phyloP scores from a whole-genome alignment of 352 stramenopile species.

The Thalassiosira ordinaria region DNA sequence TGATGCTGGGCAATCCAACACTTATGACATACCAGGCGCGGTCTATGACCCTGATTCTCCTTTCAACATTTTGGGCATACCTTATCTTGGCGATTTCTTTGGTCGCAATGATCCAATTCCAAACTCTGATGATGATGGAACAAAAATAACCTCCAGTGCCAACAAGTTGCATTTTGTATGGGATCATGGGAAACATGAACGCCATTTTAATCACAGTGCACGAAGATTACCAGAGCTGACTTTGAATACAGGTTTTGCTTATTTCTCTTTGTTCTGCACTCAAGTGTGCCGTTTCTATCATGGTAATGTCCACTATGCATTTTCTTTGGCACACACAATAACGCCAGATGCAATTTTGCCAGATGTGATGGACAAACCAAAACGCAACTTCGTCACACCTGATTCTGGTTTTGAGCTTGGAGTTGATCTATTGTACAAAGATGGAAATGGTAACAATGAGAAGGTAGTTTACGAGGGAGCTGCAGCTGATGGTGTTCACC shows the following conservation, averaged over 20 bases:
- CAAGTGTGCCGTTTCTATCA: conserved; percentile 5
- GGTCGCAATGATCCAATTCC: background rate
- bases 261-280: conserved; percentile 15
- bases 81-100: conserved; percentile 21
- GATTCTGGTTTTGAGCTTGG: conserved; percentile 30
- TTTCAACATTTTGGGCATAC: conserved; percentile 35
- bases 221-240: conserved; percentile 12
- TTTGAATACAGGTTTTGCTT: conserved; percentile 15
- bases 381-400: no score
- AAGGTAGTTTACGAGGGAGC: conserved; percentile 33
- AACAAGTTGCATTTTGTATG: conserved; percentile 12
- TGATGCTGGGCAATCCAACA: background rate
- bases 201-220: conserved; percentile 12
- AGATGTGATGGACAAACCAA: background rate
- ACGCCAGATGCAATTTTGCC: background rate
- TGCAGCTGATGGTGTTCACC: conserved; percentile 6
- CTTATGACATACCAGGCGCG: conserved; percentile 28
- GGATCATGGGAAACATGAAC: conserved; percentile 22
- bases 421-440: conserved; percentile 16
- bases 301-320: conserved; percentile 3
- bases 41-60: conserved; percentile 28
- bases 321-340: background rate
- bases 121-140: background rate
- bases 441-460: conserved; percentile 1
- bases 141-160: background rate